phyloP scores from a whole-genome alignment of 2,329 filamentous ascomycete species.

The Dactylellina leptospora region DNA sequence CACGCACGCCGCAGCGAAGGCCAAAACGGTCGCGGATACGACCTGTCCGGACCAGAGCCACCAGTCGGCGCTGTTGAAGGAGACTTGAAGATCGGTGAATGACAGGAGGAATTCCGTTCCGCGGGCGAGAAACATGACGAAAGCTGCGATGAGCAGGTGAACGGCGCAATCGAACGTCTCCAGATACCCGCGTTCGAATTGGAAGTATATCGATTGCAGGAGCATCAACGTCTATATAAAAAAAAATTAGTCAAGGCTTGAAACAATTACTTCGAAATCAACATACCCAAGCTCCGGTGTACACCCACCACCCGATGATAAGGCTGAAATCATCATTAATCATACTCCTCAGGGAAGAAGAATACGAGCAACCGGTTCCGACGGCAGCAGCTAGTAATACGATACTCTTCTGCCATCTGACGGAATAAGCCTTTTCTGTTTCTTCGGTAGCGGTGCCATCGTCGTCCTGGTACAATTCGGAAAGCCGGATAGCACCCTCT shows the following conservation, averaged over 20 bases:
- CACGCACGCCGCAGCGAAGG: constrained; percentile 43
- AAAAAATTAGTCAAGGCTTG: not conserved
- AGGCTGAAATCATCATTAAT: constrained; percentile 61
- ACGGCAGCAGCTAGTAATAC: constrained; percentile 67
- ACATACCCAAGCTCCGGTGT: constrained; percentile 71
- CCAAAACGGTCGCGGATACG: constrained; percentile 53
- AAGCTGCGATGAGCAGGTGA: constrained; percentile 65
- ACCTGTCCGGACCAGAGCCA: constrained; percentile 45
- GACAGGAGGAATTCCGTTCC: constrained; percentile 37
- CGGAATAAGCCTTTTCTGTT: constrained; percentile 70
- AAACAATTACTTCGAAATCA: not conserved
- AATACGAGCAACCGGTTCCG: constrained; percentile 68
- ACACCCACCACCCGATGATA: constrained; percentile 69
- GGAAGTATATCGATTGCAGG: constrained; percentile 66
- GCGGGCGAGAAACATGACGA: constrained; percentile 62
- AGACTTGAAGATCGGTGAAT: constrained; percentile 42
- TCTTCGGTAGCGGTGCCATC: constrained; percentile 75
- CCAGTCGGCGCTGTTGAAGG: constrained; percentile 42
- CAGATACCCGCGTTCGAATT: constrained; percentile 65
- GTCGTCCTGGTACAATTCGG: constrained; percentile 70
- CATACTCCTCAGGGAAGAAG: constrained; percentile 67
- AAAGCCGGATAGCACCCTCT: constrained; percentile 44
- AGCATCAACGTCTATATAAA: constrained; percentile 65
- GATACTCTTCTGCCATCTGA: constrained; percentile 67
- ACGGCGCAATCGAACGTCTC: constrained; percentile 67